Base-by-base conservation (phyloP, 495 filamentous ascomycete species). In the Zalerion maritima region DNA sequence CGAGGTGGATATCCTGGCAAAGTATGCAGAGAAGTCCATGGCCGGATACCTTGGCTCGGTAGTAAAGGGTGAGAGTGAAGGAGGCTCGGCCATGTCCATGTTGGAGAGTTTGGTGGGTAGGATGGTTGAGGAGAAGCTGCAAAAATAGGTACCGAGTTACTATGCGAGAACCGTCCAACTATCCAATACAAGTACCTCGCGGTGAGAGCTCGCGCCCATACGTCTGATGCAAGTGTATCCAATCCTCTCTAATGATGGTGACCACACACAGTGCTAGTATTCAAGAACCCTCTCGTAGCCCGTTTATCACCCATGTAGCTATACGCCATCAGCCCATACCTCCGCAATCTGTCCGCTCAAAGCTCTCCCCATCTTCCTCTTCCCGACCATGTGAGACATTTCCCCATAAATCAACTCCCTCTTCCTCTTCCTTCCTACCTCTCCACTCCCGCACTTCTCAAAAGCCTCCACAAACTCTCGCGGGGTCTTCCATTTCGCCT, bases 21-120 rank as follows among this genome's bases (percentile, higher is more conserved):
- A 99, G 67, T 94, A 96, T 50, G 86, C 94, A 12, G 91, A 94
- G 73, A 99, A 94, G 72, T 84, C 80, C 35, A 74, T 83, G 40
- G 55, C 60, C 28, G 77, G 68, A n/a, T 79, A 81, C 35, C 57
- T 84, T 40, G 59, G 59, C 23, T n/a, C n/a, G n/a, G n/a, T n/a
- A n/a, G n/a, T n/a, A n/a, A n/a, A n/a, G n/a, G 60, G 61, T 5
- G 32, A 51, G 17, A 40, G 31, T 31, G 58, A 52, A 19, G 61
- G 64, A 16, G 68, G 65, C 12, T 62, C 69, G 16, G 64, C 72
- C 1, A 51, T 45, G 38, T 66, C 69, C 0, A 58, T 89, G 27
- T 45, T 96, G 52, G 78, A 94, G 61, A 81, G 78, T 55, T 76
- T 96, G 65, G 78, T 96, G 9, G 58, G 65, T 45, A 67, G 69